Percentiles rank a stretch among this genome's conserved stretches.
Evolutionary conservation across 2,329 filamentous ascomycete genomes (phyloP).

Genomic region (Coniochaeta ligniaria): DNA sequence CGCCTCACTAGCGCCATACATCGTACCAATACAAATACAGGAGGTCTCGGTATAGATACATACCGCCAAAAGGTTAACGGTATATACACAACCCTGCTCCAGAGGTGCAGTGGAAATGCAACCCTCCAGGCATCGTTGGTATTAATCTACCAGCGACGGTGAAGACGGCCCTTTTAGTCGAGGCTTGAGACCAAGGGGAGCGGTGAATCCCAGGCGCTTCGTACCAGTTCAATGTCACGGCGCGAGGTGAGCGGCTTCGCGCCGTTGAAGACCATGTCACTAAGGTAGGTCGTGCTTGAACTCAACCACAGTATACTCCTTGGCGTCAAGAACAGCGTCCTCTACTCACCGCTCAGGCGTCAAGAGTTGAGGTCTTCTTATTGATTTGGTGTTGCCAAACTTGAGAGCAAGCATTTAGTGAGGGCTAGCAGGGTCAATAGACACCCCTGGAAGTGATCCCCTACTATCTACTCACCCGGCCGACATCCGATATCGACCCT

Average conservation of each 20-base stretch:
- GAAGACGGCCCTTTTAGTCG: not conserved
- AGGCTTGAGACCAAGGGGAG: not conserved
- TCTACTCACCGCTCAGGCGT: no score
- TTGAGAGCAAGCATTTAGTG: not conserved
- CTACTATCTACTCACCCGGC: not conserved
- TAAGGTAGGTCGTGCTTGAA: no score
- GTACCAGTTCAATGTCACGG: not conserved
- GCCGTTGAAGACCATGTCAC: not conserved
- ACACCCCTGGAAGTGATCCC: not conserved
- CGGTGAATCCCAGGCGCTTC: not conserved
- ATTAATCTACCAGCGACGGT: not conserved
- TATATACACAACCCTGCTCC: no score
- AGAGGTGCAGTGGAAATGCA: not conserved
- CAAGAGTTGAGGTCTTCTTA: no score
- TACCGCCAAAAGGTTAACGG: no score
- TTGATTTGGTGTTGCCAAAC: no score
- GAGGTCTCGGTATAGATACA: no score
- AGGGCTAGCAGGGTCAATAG: not conserved
- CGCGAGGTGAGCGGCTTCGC: not conserved
- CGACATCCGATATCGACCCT: not conserved
- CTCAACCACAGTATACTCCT: no score
- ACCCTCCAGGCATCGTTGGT: not conserved
- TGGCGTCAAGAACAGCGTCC: no score
- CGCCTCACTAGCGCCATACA: no score
- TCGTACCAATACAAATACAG: no score